Evolutionary conservation across 768 basidiomycete genomes (phyloP).

Genomic region (Lactifluus rugatus): DNA sequence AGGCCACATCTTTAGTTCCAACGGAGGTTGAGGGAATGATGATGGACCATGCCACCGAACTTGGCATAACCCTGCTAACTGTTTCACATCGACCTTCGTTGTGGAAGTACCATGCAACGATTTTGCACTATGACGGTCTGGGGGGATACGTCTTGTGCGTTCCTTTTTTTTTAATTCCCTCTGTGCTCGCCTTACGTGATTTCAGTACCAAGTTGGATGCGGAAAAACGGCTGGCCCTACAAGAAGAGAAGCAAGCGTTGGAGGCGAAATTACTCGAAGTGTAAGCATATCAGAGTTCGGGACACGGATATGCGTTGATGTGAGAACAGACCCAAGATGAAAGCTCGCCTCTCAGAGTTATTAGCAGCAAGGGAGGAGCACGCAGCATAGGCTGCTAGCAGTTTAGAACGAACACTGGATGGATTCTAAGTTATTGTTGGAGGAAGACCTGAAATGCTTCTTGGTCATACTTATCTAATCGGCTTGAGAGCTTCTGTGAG

Average conservation of each 20-base stretch:
- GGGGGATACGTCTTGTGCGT: conserved; percentile 93
- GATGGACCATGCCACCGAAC: conserved; percentile 83
- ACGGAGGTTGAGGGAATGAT: conserved; percentile 86
- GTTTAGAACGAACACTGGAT: neutral
- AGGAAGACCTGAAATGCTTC: neutral
- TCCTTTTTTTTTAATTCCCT: neutral
- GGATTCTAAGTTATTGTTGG: neutral
- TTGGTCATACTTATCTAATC: neutral
- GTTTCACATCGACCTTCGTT: conserved; percentile 92
- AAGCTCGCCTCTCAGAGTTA: conserved; percentile 62
- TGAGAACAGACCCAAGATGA: conserved; percentile 64
- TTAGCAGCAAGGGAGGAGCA: conserved; percentile 25
- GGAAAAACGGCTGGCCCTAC: conserved; percentile 78
- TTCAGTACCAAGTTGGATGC: conserved; percentile 79
- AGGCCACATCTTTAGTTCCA: conserved; percentile 92
- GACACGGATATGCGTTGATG: conserved; percentile 1
- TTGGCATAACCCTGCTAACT: conserved; percentile 88
- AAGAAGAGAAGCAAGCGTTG: conserved; percentile 88
- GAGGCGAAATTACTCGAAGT: conserved; percentile 83
- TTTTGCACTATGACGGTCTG: conserved; percentile 87
- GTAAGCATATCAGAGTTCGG: conserved; percentile 35
- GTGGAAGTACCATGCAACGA: conserved; percentile 86
- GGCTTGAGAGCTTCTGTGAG: neutral
- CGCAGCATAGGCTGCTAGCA: neutral
- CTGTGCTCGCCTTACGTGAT: neutral